phyloP scores from a whole-genome alignment of 1,284 basidiomycete species.

The Wallemia hederae region DNA sequence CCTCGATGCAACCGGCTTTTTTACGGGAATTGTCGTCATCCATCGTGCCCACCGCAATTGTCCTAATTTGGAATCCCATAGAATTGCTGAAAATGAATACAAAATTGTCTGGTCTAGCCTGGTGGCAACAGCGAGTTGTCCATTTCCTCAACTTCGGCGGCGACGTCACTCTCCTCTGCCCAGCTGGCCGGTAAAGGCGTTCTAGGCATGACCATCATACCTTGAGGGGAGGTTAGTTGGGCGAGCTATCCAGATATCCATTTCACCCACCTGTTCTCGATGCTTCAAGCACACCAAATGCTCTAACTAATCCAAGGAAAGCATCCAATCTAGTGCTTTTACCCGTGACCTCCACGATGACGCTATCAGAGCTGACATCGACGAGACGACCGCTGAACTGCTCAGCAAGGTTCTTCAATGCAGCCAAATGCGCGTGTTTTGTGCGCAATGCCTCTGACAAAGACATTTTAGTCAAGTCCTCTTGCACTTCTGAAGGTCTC shows the following conservation, averaged over 20 bases:
- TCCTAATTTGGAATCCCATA: neutral
- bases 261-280: conserved; percentile 47
- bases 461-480: conserved; percentile 2
- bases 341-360: conserved; percentile 81
- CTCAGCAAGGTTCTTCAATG: conserved; percentile 49
- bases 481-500: conserved; percentile 4
- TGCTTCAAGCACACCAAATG: conserved; percentile 82
- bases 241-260: neutral
- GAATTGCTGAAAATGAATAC: neutral
- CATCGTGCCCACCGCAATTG: too few species aligned
- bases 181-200: conserved; percentile 44
- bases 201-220: conserved; percentile 84
- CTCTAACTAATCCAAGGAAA: conserved; percentile 69
- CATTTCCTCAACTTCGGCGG: conserved; percentile 26
- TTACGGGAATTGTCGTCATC: too few species aligned
- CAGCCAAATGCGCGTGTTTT: conserved; percentile 68
- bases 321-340: conserved; percentile 78
- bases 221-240: conserved; percentile 22
- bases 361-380: conserved; percentile 73
- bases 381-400: conserved; percentile 86
- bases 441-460: conserved; percentile 52
- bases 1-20: too few species aligned
- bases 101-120: conserved; percentile 26
- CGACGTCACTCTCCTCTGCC: conserved; percentile 28
- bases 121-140: conserved; percentile 72